Conservation (phyloP, 148 eudicot genomes). For the Limonium bicolor region DNA sequence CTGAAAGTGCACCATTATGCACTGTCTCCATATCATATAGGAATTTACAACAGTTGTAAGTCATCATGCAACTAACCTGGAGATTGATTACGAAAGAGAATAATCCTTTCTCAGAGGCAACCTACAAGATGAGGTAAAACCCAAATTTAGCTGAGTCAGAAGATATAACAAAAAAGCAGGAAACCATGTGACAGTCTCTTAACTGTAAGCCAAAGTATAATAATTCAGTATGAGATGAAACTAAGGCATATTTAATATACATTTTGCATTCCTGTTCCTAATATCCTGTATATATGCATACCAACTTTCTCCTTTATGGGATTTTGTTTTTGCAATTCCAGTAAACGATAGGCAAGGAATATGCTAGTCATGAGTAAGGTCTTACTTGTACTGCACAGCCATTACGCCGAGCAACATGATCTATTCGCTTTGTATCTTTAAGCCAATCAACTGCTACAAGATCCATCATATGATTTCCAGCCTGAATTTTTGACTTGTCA, state of each 20-base stretch:
- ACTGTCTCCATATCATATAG: slow-evolving; percentile 1
- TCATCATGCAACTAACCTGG: slow-evolving; percentile 49
- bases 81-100: slow-evolving; percentile 64
- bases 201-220: too few species aligned
- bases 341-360: too few species aligned
- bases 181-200: too few species aligned
- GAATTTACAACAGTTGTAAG: slow-evolving; percentile 3
- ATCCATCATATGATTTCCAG: slow-evolving; percentile 85
- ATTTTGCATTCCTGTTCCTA: too few species aligned
- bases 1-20: slow-evolving; percentile 14
- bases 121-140: slow-evolving; percentile 45
- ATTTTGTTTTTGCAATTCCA: too few species aligned
- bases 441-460: slow-evolving; percentile 97
- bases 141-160: too few species aligned
- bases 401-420: slow-evolving; percentile 81
- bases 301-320: too few species aligned
- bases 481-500: slow-evolving; percentile 81
- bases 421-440: slow-evolving; percentile 79
- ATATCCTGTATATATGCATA: too few species aligned
- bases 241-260: too few species aligned
- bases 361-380: too few species aligned
- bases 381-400: slow-evolving; percentile 93
- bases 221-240: too few species aligned
- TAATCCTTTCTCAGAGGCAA: slow-evolving; percentile 77
- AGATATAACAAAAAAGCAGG: too few species aligned